A percentile compares a stretch with the other conserved stretches of the same genome.
phyloP scores from a whole-genome alignment of 148 eudicot species.

The Vaccinium myrtillus region DNA sequence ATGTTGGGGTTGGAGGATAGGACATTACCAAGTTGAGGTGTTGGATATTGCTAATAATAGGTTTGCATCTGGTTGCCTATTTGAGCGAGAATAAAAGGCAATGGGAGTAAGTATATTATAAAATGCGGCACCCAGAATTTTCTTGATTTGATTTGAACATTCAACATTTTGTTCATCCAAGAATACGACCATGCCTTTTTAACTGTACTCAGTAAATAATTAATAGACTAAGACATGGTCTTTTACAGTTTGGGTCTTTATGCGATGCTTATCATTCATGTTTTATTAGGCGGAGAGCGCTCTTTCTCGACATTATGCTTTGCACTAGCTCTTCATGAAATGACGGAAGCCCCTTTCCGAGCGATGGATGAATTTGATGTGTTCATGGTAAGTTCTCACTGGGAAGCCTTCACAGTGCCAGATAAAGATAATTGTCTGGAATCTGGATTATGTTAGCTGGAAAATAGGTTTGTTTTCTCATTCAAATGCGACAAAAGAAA shows the following conservation, averaged over 20 bases:
- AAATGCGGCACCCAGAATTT: neutral
- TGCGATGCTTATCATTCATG: neutral
- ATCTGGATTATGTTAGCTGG: neutral
- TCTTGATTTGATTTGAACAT: neutral
- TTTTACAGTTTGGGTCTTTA: neutral
- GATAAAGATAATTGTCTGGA: neutral
- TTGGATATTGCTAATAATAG: neutral
- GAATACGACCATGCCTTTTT: neutral
- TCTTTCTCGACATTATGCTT: constrained; percentile 95
- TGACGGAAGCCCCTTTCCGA: constrained; percentile 98
- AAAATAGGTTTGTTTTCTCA: neutral
- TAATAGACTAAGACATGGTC: neutral
- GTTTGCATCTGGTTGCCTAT: neutral
- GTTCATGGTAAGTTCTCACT: constrained; percentile 67
- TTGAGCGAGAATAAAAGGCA: neutral
- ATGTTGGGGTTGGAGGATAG: neutral
- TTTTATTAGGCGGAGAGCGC: constrained; percentile 80
- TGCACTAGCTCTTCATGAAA: constrained; percentile 93
- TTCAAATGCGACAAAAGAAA: neutral
- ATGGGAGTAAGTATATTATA: neutral
- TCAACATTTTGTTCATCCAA: neutral
- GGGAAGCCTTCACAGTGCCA: neutral
- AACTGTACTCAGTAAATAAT: neutral
- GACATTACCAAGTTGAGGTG: neutral
- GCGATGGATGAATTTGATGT: constrained; percentile 99